phyloP scores from a whole-genome alignment of 495 filamentous ascomycete genomes.

The Talaromyces ruber region DNA sequence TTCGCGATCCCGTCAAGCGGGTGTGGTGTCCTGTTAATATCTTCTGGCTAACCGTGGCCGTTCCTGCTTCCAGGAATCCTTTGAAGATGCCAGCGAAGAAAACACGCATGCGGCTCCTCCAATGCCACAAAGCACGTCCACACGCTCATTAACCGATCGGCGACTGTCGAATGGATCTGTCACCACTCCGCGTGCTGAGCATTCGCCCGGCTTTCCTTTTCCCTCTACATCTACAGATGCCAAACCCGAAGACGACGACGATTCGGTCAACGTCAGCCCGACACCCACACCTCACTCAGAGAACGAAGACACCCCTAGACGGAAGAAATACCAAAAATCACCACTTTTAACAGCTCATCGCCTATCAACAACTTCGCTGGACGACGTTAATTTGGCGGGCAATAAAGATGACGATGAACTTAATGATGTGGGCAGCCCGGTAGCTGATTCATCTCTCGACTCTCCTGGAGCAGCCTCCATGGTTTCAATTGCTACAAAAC shows the following conservation, averaged over 20 bases:
- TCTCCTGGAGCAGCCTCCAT: constrained; percentile 22
- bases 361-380: constrained; percentile 55
- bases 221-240: constrained; percentile 16
- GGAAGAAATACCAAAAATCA: constrained; percentile 35
- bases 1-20: not conserved
- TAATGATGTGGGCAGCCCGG: constrained; percentile 11
- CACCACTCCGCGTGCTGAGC: constrained; percentile 25
- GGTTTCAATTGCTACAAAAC: constrained; percentile 13
- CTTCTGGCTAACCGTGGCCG: not conserved
- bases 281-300: constrained; percentile 19
- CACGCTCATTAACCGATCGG: constrained; percentile 42
- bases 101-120: constrained; percentile 26
- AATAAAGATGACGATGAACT: constrained; percentile 30
- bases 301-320: constrained; percentile 24
- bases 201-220: constrained; percentile 25
- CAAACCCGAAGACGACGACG: constrained; percentile 11
- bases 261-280: constrained; percentile 13
- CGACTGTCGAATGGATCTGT: constrained; percentile 28
- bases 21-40: not conserved
- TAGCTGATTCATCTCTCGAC: constrained; percentile 44
- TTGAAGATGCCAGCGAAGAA: constrained; percentile 65
- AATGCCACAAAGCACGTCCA: constrained; percentile 29
- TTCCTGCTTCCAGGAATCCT: constrained; percentile 53
- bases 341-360: constrained; percentile 52
- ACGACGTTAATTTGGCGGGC: constrained; percentile 62